Evolutionary conservation across 108 stramenopile genomes (phyloP).

Genomic region (Pseudonitzschia delicatissima): DNA sequence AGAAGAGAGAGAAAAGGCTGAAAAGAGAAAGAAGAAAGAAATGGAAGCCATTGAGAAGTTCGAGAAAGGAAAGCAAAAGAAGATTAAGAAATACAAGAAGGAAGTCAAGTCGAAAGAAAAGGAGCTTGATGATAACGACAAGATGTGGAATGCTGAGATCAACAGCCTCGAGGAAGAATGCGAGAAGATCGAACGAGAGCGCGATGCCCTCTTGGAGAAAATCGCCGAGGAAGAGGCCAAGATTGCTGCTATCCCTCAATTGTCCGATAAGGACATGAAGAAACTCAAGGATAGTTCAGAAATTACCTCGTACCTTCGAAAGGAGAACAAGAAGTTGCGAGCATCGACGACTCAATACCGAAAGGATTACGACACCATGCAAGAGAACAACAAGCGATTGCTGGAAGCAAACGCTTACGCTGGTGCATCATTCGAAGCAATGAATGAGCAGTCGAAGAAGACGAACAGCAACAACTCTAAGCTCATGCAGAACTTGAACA

Average conservation of each 20-base stretch:
- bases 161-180: conserved; percentile 35
- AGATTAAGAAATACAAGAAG: conserved; percentile 18
- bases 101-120: conserved; percentile 39
- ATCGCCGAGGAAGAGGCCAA: conserved; percentile 45
- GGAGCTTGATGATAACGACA: conserved; percentile 43
- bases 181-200: conserved; percentile 20
- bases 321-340: conserved; percentile 57
- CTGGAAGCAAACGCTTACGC: conserved; percentile 63
- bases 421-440: conserved; percentile 56
- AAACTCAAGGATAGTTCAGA: conserved; percentile 41
- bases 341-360: conserved; percentile 31
- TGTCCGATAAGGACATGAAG: conserved; percentile 45
- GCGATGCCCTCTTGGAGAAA: conserved; percentile 32
- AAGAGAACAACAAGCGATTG: conserved; percentile 55
- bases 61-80: conserved; percentile 13
- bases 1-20: conserved; percentile 24
- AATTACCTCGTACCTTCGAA: conserved; percentile 53
- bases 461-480: conserved; percentile 51
- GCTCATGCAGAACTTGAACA: conserved; percentile 42
- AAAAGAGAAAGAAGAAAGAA: conserved; percentile 35
- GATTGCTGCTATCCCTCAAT: conserved; percentile 30
- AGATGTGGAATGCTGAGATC: conserved; percentile 27
- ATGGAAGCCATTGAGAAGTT: conserved; percentile 33
- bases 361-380: conserved; percentile 50
- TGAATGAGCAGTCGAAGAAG: conserved; percentile 64